Base-by-base conservation (phyloP, 75 land plant genomes). In the Larix kaempferi region DNA sequence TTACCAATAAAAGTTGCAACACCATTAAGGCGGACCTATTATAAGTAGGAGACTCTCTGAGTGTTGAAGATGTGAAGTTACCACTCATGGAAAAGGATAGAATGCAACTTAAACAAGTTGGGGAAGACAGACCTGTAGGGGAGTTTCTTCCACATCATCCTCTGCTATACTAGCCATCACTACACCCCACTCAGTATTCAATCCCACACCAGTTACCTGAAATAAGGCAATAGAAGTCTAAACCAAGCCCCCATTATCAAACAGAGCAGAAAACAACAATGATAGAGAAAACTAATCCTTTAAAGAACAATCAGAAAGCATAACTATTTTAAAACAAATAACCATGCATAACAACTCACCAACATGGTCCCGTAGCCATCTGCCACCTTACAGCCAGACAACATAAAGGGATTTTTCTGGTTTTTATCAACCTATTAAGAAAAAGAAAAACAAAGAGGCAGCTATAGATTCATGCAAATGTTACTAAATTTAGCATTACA, bases 321-420 rank as follows among this genome's bases (percentile, higher is more conserved):
- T 49, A 49, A 49, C 54, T 7, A 15, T 41, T 69, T 69, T 1
- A 13, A 41, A 22, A 69, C n/a, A 8, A 41, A 41, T 3, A 26
- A 25, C 11, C 29, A 12, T 3, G 0, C 73, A 37, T 37, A 60
- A 85, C 49, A 82, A 86, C 63, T 84, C 76, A 94, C 96, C 92
- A 94, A 56, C 91, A 92, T 92, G 12, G 81, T 88, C 21, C 92
- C 94, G 78, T 86, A 82, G 65, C 94, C 94, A 86, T 92, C 94
- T 35, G 91, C 94, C 35, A 92, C 92, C 55, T 92, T 92, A 79
- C 94, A 92, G 58, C 94, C 94, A 77, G 94, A 88, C 88, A 92
- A 84, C 65, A 92, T 71, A 85, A 92, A 92, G 7, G 94, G 94
- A 73, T 76, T 59, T 60, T 81, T 86, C 15, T 83, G 87, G 78